These are phyloP conservation scores for Verbena officinalis DNA, from an alignment of 257 asterid genomes.

Conservation along the genomic window DNA sequence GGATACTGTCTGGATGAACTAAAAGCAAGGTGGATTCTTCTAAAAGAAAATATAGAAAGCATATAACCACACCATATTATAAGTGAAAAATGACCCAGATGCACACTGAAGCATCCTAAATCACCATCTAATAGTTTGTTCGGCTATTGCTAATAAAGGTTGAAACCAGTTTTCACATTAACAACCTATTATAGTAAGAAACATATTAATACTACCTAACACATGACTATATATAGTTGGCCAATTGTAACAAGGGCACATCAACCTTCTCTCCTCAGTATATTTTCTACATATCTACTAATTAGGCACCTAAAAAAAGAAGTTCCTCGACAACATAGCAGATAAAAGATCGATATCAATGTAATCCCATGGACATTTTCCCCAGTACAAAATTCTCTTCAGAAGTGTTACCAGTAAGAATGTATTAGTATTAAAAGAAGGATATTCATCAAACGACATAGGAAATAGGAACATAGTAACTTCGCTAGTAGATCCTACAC, in stretches of 20 bases:
- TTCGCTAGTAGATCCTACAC: too few species aligned
- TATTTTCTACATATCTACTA: too few species aligned
- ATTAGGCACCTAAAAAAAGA: background rate
- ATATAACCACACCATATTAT: background rate
- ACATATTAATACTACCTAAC: background rate
- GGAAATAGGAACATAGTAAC: too few species aligned
- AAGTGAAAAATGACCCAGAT: constrained; percentile 2
- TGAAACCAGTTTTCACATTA: constrained; percentile 9
- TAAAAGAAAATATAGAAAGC: background rate
- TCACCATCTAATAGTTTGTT: constrained; percentile 10
- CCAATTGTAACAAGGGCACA: constrained; percentile 2
- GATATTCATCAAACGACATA: too few species aligned
- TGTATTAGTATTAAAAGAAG: too few species aligned
- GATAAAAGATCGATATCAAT: too few species aligned
- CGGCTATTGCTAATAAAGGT: background rate
- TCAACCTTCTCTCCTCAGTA: background rate
- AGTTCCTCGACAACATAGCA: background rate
- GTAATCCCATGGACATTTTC: too few species aligned
- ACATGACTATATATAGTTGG: background rate
- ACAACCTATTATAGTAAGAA: background rate
- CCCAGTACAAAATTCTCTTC: too few species aligned
- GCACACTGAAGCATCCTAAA: background rate
- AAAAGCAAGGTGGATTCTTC: too few species aligned
- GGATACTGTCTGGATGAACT: constrained; percentile 2
- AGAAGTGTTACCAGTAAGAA: too few species aligned